Conservation (phyloP, 139 green algal species). For the Ulvella scutata region DNA sequence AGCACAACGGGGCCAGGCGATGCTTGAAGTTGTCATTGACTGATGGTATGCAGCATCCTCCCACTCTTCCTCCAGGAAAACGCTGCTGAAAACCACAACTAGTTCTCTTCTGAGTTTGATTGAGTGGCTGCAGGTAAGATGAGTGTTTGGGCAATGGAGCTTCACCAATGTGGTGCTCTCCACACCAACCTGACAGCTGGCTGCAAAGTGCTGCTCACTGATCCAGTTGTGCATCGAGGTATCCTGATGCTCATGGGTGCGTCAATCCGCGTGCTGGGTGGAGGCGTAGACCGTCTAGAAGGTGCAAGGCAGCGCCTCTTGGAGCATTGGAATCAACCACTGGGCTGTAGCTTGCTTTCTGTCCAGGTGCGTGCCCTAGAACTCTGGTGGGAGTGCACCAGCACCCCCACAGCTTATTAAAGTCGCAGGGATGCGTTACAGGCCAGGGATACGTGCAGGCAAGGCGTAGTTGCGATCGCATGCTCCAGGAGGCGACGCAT, state of each 20-base stretch:
- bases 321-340: not conserved
- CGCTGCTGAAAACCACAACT: not conserved
- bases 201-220: not conserved
- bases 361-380: not conserved
- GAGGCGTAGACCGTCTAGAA: not conserved
- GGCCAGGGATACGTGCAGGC: too few relatives aligned
- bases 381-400: too few relatives aligned
- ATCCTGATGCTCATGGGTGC: not conserved
- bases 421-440: too few relatives aligned
- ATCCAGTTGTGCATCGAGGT: not conserved
- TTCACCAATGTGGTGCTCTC: not conserved
- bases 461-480: too few relatives aligned
- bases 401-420: too few relatives aligned
- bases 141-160: not conserved
- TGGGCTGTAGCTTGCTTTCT: not conserved
- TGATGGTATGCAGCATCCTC: slow-evolving; percentile 30
- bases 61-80: not conserved
- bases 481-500: not conserved
- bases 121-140: not conserved
- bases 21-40: slow-evolving; percentile 53
- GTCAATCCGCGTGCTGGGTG: not conserved
- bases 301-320: not conserved
- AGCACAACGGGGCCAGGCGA: slow-evolving; percentile 6
- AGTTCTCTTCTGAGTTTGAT: not conserved
- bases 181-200: not conserved